Evolutionary conservation across 2,329 filamentous ascomycete species (phyloP).

Genomic region (Penicillium brevicompactum): DNA sequence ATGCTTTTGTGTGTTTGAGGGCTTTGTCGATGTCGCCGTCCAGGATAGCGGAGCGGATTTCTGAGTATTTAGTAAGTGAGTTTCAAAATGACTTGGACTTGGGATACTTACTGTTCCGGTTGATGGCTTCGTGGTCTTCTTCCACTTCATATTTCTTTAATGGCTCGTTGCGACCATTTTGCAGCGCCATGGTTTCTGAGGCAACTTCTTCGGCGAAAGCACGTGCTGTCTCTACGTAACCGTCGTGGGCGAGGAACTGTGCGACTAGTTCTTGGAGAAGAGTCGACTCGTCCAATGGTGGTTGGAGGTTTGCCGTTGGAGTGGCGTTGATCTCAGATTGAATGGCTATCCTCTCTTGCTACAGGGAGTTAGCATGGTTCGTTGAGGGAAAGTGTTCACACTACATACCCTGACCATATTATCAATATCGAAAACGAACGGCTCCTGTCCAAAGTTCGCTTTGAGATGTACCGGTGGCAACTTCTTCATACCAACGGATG

Average conservation of each 20-base stretch:
- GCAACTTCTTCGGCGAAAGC: constrained; percentile 84
- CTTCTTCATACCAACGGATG: constrained; percentile 68
- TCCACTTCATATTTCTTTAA: constrained; percentile 66
- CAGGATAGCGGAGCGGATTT: constrained; percentile 82
- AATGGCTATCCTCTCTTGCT: constrained; percentile 65
- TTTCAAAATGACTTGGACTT: not conserved
- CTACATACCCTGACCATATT: constrained; percentile 71
- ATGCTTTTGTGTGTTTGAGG: constrained; percentile 74
- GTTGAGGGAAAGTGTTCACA: not conserved
- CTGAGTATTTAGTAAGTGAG: constrained; percentile 47
- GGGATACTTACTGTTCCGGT: constrained; percentile 73
- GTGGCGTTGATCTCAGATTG: constrained; percentile 63
- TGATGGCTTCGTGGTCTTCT: constrained; percentile 83
- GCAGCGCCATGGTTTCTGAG: constrained; percentile 70
- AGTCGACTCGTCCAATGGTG: constrained; percentile 69
- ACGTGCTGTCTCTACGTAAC: constrained; percentile 88
- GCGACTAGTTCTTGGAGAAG: constrained; percentile 81
- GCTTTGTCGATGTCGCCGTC: constrained; percentile 91
- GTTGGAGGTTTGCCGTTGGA: constrained; percentile 62
- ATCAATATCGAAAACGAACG: constrained; percentile 91
- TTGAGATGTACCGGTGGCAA: constrained; percentile 58
- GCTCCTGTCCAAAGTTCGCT: constrained; percentile 67
- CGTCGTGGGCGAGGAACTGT: constrained; percentile 91
- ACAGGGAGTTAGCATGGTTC: constrained; percentile 17
- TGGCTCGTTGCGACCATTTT: constrained; percentile 55